Conservation (phyloP, 1,284 basidiomycete species). For the Marasmius fiardii region DNA sequence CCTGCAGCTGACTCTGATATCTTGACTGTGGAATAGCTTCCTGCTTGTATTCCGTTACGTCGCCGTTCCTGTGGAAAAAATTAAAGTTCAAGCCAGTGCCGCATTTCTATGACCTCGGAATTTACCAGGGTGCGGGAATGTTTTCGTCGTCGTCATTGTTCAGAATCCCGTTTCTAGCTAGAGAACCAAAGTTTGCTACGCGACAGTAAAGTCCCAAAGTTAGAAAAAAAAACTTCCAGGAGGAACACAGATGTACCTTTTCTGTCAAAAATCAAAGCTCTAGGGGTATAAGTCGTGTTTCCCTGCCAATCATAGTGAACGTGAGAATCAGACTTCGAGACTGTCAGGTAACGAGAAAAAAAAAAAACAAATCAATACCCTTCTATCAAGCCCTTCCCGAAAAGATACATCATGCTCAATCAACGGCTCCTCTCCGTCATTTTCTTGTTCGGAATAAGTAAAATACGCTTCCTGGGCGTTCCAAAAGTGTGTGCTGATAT, state of each 20-base stretch:
- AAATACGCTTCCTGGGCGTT: conserved; percentile 75
- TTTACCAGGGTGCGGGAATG: conserved; percentile 26
- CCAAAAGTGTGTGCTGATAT: conserved; percentile 75
- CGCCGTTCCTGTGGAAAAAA: conserved; percentile 53
- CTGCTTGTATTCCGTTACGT: conserved; percentile 49
- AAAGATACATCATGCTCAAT: conserved; percentile 61
- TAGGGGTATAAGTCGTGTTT: conserved; percentile 55
- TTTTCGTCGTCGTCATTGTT: conserved; percentile 26
- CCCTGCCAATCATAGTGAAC: conserved; percentile 35
- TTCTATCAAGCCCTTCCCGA: conserved; percentile 48
- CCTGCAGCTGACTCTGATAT: conserved; percentile 49
- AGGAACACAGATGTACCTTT: conserved; percentile 43
- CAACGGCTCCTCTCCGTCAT: conserved; percentile 40
- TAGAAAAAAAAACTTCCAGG: neutral
- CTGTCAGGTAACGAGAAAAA: neutral
- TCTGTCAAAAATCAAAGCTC: conserved; percentile 61
- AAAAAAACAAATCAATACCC: conserved; percentile 31
- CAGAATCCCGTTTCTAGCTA: conserved; percentile 42
- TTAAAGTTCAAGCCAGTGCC: conserved; percentile 4
- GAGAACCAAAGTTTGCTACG: conserved; percentile 64
- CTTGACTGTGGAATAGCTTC: conserved; percentile 46
- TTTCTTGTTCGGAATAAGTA: conserved; percentile 43
- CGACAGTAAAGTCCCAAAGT: neutral
- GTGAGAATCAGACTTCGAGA: neutral
- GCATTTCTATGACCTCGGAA: too few relatives aligned